These are phyloP conservation scores for Populus davidiana DNA, from an alignment of 345 rosid genomes.

Conservation along the genomic window DNA sequence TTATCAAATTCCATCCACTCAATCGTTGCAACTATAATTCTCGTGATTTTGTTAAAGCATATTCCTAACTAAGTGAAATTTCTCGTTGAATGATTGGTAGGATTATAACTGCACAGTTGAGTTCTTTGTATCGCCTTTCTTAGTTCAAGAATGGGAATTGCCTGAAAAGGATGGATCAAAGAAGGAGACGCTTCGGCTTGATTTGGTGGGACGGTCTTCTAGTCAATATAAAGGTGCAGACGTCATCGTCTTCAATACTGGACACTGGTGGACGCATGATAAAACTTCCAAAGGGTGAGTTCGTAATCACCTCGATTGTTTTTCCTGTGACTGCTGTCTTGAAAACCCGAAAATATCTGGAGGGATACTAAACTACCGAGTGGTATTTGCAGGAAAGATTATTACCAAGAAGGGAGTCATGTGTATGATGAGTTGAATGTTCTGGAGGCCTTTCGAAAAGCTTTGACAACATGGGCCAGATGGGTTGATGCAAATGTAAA, in stretches of 20 bases:
- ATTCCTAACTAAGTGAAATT: not conserved
- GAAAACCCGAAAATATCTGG: not conserved
- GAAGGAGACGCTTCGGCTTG: constrained; percentile 91
- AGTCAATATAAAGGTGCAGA: constrained; percentile 71
- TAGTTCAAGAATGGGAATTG: constrained; percentile 90
- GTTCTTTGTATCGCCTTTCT: constrained; percentile 85
- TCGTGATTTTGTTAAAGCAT: not conserved
- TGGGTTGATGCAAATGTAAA: constrained; percentile 85
- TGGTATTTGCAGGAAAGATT: constrained; percentile 63
- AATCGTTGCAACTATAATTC: not conserved
- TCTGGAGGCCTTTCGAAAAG: constrained; percentile 84
- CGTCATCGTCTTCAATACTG: constrained; percentile 80
- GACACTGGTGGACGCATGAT: constrained; percentile 99
- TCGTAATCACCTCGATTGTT: not conserved
- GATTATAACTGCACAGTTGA: constrained; percentile 73
- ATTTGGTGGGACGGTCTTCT: constrained; percentile 68
- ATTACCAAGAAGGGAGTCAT: constrained; percentile 89
- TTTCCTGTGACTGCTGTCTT: not conserved
- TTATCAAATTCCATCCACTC: not conserved
- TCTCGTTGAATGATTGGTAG: constrained; percentile 34
- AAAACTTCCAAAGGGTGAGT: constrained; percentile 86
- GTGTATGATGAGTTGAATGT: constrained; percentile 72
- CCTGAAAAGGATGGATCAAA: constrained; percentile 47
- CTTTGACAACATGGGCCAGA: constrained; percentile 82
- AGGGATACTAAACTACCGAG: constrained; percentile 1